Base-by-base conservation (phyloP, 2,329 filamentous ascomycete genomes). In the Paecilomyces sp. region DNA sequence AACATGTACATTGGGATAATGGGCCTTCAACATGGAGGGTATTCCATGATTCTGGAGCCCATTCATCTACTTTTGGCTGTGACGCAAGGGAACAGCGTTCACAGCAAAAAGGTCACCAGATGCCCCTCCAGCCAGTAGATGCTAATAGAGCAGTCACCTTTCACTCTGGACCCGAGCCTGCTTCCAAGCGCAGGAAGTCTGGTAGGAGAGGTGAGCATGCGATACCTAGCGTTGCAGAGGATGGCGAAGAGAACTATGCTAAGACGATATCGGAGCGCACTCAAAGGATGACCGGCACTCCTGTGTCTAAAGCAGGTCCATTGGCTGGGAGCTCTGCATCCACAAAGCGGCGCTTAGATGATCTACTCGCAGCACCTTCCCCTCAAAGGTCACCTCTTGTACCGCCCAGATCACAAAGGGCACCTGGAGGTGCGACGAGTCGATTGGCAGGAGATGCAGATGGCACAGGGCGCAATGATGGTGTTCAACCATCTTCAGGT, bases 161-260 rank as follows among this genome's bases (percentile, higher is more conserved):
- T 53, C 28, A 57, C 59, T 36, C 61, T 55, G 50, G 58, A 36
- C 51, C 57, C 55, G 55, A 58, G 50, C 34, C 57, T 62, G 60
- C 59, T 59, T 62, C 62, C 18, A 64, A 69, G 78, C 76, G 56
- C 74, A 73, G 63, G 78, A 80, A 62, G 68, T 69, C 54, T 68
- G 65, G 50, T 7, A 61, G 56, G 61, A 65, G 60, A 60, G 60
- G 65, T 65, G 69, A 66, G 8, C 68, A 70, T n/a, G 75, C 74
- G 6, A 76, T 83, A 62, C 73, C 74, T 28, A 68, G 66, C 6
- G 64, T 85, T 34, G 76, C 81, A 1, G 82, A 85, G 61, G 82
- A 84, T 64, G 80, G 81, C 1, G 77, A 77, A 56, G 66, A 68
- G 53, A 65, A 59, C 18, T 61, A 60, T 55, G 13, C 24, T 2